A percentile compares a stretch with the other conserved stretches of the same genome.
Evolutionary conservation across 2,329 filamentous ascomycete genomes (phyloP).

Genomic region (Akanthomyces uredinophilus): DNA sequence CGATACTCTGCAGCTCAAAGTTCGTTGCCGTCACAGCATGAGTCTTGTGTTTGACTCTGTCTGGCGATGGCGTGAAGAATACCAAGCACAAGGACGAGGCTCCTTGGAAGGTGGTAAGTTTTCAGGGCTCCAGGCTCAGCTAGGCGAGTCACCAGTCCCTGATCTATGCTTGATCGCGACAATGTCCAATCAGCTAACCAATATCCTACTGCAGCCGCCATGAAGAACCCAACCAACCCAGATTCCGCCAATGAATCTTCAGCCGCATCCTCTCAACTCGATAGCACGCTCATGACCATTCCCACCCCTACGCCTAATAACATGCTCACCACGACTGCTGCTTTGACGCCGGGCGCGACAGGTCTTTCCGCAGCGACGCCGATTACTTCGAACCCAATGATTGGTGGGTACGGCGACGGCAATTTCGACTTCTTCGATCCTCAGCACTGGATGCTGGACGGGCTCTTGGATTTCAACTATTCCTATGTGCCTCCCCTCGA

Average conservation of each 20-base stretch:
- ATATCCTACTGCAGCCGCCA: conserved; percentile 39
- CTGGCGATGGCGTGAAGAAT: conserved; percentile 81
- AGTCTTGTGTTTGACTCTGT: conserved; percentile 80
- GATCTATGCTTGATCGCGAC: conserved; percentile 12
- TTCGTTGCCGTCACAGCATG: conserved; percentile 81
- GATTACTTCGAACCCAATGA: conserved; percentile 40
- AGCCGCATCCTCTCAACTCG: conserved; percentile 60
- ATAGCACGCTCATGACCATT: conserved; percentile 47
- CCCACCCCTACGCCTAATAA: conserved; percentile 40
- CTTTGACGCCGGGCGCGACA: conserved; percentile 46
- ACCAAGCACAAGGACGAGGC: conserved; percentile 64
- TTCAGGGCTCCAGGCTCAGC: conserved; percentile 17
- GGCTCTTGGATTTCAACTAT: conserved; percentile 74
- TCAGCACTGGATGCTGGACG: conserved; percentile 89
- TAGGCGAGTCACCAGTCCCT: conserved; percentile 22
- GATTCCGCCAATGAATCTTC: conserved; percentile 72
- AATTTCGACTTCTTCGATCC: conserved; percentile 89
- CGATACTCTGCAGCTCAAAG: conserved; percentile 70
- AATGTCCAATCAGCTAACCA: conserved; percentile 3
- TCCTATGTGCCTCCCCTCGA: conserved; percentile 53
- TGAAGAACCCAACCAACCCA: conserved; percentile 82
- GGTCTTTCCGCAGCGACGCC: conserved; percentile 35
- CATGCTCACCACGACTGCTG: conserved; percentile 45
- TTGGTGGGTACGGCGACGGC: conserved; percentile 56
- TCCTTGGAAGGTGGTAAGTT: conserved; percentile 68